Conservation (phyloP, 495 filamentous ascomycete genomes). For the Corynascus novoguineensis region DNA sequence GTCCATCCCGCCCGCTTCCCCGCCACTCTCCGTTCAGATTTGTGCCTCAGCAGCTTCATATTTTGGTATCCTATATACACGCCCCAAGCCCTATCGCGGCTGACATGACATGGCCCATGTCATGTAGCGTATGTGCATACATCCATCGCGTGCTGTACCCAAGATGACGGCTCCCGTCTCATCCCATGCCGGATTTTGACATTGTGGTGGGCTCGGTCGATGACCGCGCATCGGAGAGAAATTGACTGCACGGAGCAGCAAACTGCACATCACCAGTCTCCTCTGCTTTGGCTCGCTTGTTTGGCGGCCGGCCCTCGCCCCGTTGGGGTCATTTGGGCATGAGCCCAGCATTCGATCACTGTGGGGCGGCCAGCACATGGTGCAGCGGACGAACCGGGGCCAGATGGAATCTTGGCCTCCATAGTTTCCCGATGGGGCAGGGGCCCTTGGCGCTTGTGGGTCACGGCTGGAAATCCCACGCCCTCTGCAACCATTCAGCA, state of each 20-base stretch:
- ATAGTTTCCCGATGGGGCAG: conserved; percentile 23
- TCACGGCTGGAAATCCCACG: not conserved
- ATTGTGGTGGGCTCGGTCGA: not conserved
- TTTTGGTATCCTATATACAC: not conserved
- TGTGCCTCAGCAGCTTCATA: not conserved
- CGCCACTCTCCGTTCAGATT: not conserved
- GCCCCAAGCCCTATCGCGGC: not conserved
- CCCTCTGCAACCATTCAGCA: conserved; percentile 4
- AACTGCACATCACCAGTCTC: not conserved
- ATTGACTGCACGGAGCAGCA: too few species aligned
- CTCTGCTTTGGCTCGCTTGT: not conserved
- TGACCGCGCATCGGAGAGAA: not conserved
- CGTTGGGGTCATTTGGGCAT: conserved; percentile 6
- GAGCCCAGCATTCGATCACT: not conserved
- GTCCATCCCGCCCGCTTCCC: not conserved
- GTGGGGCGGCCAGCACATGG: conserved; percentile 15
- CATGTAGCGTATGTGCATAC: too few species aligned
- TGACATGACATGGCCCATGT: too few species aligned
- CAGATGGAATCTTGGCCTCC: conserved; percentile 16
- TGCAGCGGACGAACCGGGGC: conserved; percentile 15
- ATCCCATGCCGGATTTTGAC: not conserved
- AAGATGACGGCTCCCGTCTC: not conserved
- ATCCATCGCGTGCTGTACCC: not conserved
- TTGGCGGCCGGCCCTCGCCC: not conserved
- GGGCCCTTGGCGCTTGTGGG: conserved; percentile 2